phyloP scores from a whole-genome alignment of 2,329 filamentous ascomycete species.

The Graphium sp. region DNA sequence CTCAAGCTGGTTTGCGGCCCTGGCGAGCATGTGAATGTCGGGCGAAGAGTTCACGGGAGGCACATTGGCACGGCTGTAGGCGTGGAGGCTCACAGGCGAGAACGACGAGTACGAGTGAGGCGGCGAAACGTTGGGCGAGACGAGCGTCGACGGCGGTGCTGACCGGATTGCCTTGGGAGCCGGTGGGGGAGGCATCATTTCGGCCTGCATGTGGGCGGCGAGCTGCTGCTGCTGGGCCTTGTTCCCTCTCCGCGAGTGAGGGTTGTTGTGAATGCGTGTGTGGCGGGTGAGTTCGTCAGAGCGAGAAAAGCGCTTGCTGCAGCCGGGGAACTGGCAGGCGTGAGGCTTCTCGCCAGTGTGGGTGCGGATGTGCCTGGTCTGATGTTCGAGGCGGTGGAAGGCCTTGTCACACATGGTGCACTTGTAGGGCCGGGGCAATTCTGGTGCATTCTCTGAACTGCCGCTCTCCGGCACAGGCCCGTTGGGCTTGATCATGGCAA shows the following conservation, averaged over 20 bases:
- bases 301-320: slow-evolving; percentile 91
- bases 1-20: slow-evolving; percentile 44
- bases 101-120: slow-evolving; percentile 74
- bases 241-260: slow-evolving; percentile 86
- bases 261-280: slow-evolving; percentile 97
- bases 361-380: slow-evolving; percentile 79
- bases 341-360: slow-evolving; percentile 98
- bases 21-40: slow-evolving; percentile 43
- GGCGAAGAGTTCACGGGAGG: slow-evolving; percentile 19
- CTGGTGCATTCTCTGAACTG: slow-evolving; percentile 39
- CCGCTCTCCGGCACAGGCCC: slow-evolving; percentile 40
- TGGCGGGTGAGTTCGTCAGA: slow-evolving; percentile 94
- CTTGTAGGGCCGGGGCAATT: slow-evolving; percentile 93
- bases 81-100: slow-evolving; percentile 30
- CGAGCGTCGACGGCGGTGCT: slow-evolving; percentile 70
- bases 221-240: slow-evolving; percentile 41
- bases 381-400: slow-evolving; percentile 94
- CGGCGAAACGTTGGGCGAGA: slow-evolving; percentile 90
- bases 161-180: slow-evolving; percentile 71
- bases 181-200: slow-evolving; percentile 55
- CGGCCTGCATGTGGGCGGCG: slow-evolving; percentile 46
- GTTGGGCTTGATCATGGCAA: slow-evolving; percentile 38
- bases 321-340: slow-evolving; percentile 85
- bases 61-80: slow-evolving; percentile 16
- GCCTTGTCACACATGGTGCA: slow-evolving; percentile 97